These are phyloP conservation scores for Backusella liffmaniae DNA, from an alignment of 192 early-diverging fungal species.

Conservation along the genomic window DNA sequence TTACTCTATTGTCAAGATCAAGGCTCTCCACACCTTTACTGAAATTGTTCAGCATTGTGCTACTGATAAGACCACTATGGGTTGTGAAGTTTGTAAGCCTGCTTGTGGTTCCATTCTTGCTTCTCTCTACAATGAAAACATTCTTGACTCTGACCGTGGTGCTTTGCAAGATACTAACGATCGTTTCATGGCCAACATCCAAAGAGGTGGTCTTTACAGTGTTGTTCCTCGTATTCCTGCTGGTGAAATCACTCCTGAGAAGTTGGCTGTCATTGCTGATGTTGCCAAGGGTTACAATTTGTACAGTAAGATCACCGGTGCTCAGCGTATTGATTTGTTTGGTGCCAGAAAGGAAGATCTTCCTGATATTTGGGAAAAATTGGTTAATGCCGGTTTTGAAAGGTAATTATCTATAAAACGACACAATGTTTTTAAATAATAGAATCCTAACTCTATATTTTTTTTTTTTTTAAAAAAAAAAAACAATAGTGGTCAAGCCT, in stretches of 20 bases:
- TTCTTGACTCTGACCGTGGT: slow-evolving; percentile 47
- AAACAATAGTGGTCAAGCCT: slow-evolving; percentile 55
- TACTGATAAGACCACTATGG: slow-evolving; percentile 34
- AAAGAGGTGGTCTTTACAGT: slow-evolving; percentile 64
- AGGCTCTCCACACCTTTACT: slow-evolving; percentile 48
- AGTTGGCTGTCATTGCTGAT: slow-evolving; percentile 55
- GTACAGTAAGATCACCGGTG: slow-evolving; percentile 71
- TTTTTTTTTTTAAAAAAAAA: neutral
- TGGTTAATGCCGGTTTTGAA: slow-evolving; percentile 63
- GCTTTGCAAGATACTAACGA: slow-evolving; percentile 69
- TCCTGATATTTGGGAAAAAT: slow-evolving; percentile 64
- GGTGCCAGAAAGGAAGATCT: slow-evolving; percentile 66
- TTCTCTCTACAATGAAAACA: slow-evolving; percentile 62
- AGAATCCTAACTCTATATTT: neutral
- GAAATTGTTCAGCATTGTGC: slow-evolving; percentile 51
- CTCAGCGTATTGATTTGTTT: slow-evolving; percentile 62
- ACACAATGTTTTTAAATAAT: too few relatives aligned
- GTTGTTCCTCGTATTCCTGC: slow-evolving; percentile 65
- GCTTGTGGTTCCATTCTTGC: slow-evolving; percentile 63
- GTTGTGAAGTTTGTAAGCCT: slow-evolving; percentile 66
- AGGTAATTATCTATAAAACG: slow-evolving; percentile 10
- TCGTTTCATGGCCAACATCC: slow-evolving; percentile 67
- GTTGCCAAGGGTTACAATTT: slow-evolving; percentile 63
- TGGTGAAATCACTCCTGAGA: slow-evolving; percentile 70
- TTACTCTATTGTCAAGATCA: slow-evolving; percentile 61